Evolutionary conservation across 2,329 filamentous ascomycete species (phyloP).

Genomic region (Sclerotinia subarctica): DNA sequence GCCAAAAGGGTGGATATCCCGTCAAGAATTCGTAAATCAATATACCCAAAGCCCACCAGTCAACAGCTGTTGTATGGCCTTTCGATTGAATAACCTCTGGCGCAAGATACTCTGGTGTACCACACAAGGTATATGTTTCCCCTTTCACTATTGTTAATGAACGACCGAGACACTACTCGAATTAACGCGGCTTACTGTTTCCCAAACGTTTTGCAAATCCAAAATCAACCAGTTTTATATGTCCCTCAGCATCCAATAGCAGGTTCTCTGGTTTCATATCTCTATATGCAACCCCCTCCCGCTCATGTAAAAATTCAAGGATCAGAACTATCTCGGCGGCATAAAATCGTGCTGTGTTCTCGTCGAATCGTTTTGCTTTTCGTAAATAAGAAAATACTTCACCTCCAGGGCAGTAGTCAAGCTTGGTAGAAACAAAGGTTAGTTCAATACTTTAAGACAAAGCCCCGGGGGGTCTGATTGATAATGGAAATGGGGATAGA

Average conservation of each 20-base stretch:
- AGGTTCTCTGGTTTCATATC: constrained; percentile 84
- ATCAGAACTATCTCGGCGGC: constrained; percentile 80
- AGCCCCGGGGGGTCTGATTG: not conserved
- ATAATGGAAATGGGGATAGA: not conserved
- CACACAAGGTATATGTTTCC: constrained; percentile 70
- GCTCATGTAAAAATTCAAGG: constrained; percentile 75
- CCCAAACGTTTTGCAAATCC: constrained; percentile 80
- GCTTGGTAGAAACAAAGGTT: constrained; percentile 34
- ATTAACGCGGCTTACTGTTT: constrained; percentile 42
- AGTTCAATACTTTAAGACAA: not conserved
- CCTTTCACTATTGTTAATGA: constrained; percentile 23
- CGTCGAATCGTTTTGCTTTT: constrained; percentile 74
- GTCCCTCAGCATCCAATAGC: constrained; percentile 70
- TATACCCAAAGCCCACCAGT: constrained; percentile 87
- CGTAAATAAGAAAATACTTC: constrained; percentile 83
- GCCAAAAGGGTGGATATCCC: constrained; percentile 83
- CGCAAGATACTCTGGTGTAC: constrained; percentile 79
- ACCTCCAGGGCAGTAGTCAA: constrained; percentile 79
- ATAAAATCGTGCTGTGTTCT: constrained; percentile 75
- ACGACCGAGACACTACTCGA: not conserved
- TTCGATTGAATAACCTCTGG: constrained; percentile 84
- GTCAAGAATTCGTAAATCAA: constrained; percentile 82
- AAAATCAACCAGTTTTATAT: constrained; percentile 82
- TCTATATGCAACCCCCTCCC: constrained; percentile 74
- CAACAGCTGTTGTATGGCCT: constrained; percentile 71